phyloP scores from a whole-genome alignment of 352 stramenopile genomes.

The Phytophthora tentaculata region DNA sequence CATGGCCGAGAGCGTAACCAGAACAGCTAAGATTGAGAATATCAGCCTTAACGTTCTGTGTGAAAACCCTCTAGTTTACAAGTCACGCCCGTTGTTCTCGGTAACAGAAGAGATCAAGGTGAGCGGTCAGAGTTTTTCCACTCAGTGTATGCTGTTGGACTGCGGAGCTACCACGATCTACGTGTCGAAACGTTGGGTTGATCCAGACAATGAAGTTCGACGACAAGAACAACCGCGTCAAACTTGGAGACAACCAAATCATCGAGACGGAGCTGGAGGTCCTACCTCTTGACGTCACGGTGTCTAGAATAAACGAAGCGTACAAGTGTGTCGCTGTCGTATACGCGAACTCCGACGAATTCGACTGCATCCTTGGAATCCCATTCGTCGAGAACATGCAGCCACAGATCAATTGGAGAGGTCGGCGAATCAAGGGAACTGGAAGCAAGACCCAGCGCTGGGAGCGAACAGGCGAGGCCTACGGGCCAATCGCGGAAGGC shows the following conservation, averaged over 20 bases:
- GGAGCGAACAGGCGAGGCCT: no score
- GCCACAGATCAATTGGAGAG: conserved; percentile 9
- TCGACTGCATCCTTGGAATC: conserved; percentile 15
- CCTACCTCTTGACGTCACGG: no score
- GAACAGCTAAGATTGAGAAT: conserved; percentile 9
- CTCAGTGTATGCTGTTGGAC: neutral
- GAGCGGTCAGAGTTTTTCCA: neutral
- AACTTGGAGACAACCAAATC: neutral
- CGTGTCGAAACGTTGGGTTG: neutral
- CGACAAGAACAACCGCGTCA: neutral
- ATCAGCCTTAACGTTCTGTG: conserved; percentile 17
- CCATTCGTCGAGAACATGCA: conserved; percentile 20
- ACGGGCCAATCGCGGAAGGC: no score
- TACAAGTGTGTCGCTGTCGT: neutral
- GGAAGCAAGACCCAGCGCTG: neutral
- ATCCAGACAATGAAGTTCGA: neutral
- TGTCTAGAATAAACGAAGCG: no score
- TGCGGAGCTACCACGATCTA: neutral
- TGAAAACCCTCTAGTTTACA: conserved; percentile 19
- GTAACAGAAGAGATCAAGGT: neutral
- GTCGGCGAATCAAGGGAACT: conserved; percentile 14
- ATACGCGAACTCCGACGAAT: no score
- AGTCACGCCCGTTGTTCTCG: conserved; percentile 8
- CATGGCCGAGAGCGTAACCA: neutral
- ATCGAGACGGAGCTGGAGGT: no score